Conservation (phyloP, 2,329 filamentous ascomycete species). For the Ophiocordyceps camponoti-rufipedis region DNA sequence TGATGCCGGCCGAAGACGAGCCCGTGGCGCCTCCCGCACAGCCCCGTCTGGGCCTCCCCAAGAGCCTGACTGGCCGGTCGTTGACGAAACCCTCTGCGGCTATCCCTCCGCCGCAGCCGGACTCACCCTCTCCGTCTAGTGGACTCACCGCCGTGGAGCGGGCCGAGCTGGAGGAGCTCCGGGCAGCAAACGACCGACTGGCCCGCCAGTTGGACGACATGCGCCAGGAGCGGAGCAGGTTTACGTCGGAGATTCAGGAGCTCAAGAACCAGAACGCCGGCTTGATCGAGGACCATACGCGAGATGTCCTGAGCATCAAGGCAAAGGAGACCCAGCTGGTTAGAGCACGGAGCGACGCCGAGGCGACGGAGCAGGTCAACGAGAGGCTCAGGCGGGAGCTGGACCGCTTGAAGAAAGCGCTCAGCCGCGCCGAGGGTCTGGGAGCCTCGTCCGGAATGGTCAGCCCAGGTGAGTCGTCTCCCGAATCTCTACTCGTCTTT, state of each 20-base stretch:
- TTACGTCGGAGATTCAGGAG: constrained; percentile 78
- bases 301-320: constrained; percentile 90
- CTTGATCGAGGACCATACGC: constrained; percentile 90
- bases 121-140: constrained; percentile 40
- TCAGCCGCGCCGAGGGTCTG: constrained; percentile 41
- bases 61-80: constrained; percentile 71
- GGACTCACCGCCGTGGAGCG: constrained; percentile 65
- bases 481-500: neutral
- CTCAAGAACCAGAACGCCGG: constrained; percentile 94
- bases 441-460: constrained; percentile 17
- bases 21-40: constrained; percentile 37
- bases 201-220: constrained; percentile 61
- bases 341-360: constrained; percentile 73
- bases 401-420: constrained; percentile 80
- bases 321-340: constrained; percentile 97
- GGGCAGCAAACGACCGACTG: constrained; percentile 64
- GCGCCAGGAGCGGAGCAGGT: constrained; percentile 61
- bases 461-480: constrained; percentile 15
- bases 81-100: constrained; percentile 54
- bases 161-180: constrained; percentile 81
- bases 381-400: constrained; percentile 75
- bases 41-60: constrained; percentile 47
- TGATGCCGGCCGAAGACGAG: constrained; percentile 38
- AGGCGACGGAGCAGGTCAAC: constrained; percentile 72
- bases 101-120: constrained; percentile 28